Percentiles rank a stretch among this genome's conserved stretches.
phyloP scores from a whole-genome alignment of 441 rosid genomes.

The Adansonia madagascariensis region DNA sequence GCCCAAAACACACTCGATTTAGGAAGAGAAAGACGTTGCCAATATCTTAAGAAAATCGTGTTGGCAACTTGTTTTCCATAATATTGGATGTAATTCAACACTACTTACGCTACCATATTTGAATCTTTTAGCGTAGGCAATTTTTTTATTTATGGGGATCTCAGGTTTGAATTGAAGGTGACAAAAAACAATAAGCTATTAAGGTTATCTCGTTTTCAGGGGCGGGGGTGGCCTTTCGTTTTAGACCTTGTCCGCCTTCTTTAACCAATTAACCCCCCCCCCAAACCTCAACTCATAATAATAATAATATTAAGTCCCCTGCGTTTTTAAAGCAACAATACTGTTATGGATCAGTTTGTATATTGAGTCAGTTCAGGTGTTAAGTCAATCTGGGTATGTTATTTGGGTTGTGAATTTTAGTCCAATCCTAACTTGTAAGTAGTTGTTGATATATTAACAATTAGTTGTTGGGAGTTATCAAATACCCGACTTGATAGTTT shows the following conservation, averaged over 20 bases:
- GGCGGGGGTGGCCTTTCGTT: background rate
- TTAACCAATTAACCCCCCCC: background rate
- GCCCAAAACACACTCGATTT: no score
- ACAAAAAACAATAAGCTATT: constrained; percentile 32
- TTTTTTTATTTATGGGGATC: background rate
- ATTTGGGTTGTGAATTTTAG: no score
- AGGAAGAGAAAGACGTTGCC: no score
- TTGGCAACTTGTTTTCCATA: background rate
- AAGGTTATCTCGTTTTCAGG: constrained; percentile 27
- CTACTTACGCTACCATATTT: no score
- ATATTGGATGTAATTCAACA: background rate
- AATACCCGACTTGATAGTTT: no score
- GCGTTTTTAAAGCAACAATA: constrained; percentile 16
- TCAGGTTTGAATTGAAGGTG: constrained; percentile 14
- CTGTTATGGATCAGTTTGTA: background rate
- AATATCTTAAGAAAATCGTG: background rate
- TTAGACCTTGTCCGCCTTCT: constrained; percentile 28
- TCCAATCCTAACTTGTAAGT: no score
- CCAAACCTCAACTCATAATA: constrained; percentile 15
- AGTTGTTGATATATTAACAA: no score
- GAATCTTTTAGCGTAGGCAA: no score
- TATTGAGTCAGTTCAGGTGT: no score
- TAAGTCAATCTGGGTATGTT: no score
- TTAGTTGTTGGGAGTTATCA: no score
- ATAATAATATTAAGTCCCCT: background rate